Base-by-base conservation (phyloP, 1,284 basidiomycete species). In the Serendipita sp. region DNA sequence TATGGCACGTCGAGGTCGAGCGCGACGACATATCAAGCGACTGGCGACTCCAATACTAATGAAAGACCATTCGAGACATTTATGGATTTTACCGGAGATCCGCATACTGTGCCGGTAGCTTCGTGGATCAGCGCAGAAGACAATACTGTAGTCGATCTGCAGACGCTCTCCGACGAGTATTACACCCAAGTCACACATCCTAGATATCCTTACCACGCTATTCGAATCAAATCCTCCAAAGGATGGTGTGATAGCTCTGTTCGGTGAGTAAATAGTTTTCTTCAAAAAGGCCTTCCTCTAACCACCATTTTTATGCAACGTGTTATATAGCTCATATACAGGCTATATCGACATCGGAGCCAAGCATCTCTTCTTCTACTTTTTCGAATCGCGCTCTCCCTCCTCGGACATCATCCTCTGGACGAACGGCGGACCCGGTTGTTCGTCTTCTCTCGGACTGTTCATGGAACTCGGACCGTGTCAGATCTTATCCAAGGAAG, bases 311-410 rank as follows among this genome's bases (percentile, higher is more conserved):
- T 22, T 10, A 35, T 22, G 32, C 15, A 10, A 30, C 1, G 5
- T 30, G n/a, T 58, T 60, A 3, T 3, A 12, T 44, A 63, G 62
- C 3, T 41, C 62, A 3, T 63, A 63, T 44, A 63, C 77, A 0
- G 81, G 82, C 17, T 85, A 85, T 70, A 84, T 87, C 61, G 85
- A 88, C 63, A 79, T 82, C 53, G 78, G 82, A 66, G 83, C 85
- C 3, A 79, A 83, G 65, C 82, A 84, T 65, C 77, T 84, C 69
- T 92, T 90, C 76, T 92, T 92, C 75, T 89, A 88, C 73, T 91
- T 91, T 75, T 91, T 92, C 71, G 87, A 89, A 72, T 87, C 84
- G 61, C 75, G 88, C 53, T 71, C 69, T 10, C 68, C 71, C 34
- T 66, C 74, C 47, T 83, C 87, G 67, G 82, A 85, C 69, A 79